Evolutionary conservation across 2,329 filamentous ascomycete genomes (phyloP).

Genomic region (Zasmidium cellare): DNA sequence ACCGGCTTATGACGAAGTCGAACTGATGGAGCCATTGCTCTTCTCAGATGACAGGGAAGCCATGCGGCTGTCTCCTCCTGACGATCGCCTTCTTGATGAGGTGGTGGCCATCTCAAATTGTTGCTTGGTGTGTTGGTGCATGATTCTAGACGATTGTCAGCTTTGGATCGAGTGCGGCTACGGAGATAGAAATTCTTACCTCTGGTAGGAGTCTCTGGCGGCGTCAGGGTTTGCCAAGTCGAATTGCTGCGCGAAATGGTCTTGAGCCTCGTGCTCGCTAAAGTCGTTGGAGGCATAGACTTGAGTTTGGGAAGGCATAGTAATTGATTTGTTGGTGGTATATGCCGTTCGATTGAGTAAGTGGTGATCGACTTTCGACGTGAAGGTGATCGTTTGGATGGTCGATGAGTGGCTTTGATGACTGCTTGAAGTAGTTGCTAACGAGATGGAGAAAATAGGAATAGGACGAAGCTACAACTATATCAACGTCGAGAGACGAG

Average conservation of each 20-base stretch:
- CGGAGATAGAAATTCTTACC: conserved; percentile 32
- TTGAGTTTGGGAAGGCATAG: not conserved
- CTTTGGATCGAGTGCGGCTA: not conserved
- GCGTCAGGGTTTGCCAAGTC: conserved; percentile 41
- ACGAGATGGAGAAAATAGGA: too few species aligned
- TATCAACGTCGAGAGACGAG: not conserved
- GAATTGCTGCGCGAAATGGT: conserved; percentile 47
- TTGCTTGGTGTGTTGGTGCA: conserved; percentile 53
- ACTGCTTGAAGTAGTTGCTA: too few species aligned
- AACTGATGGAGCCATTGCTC: conserved; percentile 30
- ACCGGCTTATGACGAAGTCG: conserved; percentile 22
- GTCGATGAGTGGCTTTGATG: too few species aligned
- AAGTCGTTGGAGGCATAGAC: conserved; percentile 11
- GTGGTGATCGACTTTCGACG: too few species aligned
- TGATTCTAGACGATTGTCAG: conserved; percentile 38
- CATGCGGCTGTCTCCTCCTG: conserved; percentile 21
- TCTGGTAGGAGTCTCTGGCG: conserved; percentile 47
- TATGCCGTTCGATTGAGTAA: not conserved
- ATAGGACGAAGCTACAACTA: not conserved
- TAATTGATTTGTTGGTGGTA: not conserved
- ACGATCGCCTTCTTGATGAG: conserved; percentile 45
- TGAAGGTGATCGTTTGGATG: too few species aligned
- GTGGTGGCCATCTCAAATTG: conserved; percentile 48
- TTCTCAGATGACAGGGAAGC: conserved; percentile 25
- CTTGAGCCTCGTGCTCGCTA: conserved; percentile 32